Percentiles rank a stretch among this genome's conserved stretches.
Conservation (phyloP, 2,329 filamentous ascomycete genomes). For the Penicillium sp. region DNA sequence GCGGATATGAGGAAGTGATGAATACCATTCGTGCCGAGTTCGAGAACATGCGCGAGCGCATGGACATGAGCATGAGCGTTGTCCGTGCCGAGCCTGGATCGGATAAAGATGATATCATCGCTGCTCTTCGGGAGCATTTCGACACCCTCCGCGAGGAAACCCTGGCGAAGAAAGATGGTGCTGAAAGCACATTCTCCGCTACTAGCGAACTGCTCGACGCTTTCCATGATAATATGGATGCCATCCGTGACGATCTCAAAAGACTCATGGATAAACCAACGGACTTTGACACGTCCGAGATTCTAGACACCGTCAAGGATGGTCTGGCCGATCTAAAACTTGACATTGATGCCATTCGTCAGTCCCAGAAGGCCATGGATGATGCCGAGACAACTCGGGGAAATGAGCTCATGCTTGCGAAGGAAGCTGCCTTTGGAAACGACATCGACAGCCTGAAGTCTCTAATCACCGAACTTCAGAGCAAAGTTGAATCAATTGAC, state of each 20-base stretch:
- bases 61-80: slow-evolving; percentile 37
- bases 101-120: slow-evolving; percentile 70
- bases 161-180: slow-evolving; percentile 55
- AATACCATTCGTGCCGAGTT: slow-evolving; percentile 62
- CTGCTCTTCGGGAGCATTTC: slow-evolving; percentile 62
- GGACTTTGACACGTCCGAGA: slow-evolving; percentile 85
- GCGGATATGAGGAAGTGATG: slow-evolving; percentile 38
- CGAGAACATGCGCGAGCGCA: slow-evolving; percentile 59
- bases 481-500: slow-evolving; percentile 79
- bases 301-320: slow-evolving; percentile 82
- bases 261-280: slow-evolving; percentile 76
- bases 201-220: slow-evolving; percentile 64
- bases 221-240: slow-evolving; percentile 71
- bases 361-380: slow-evolving; percentile 53
- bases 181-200: slow-evolving; percentile 57
- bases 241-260: slow-evolving; percentile 73
- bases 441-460: slow-evolving; percentile 86
- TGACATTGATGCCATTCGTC: slow-evolving; percentile 79
- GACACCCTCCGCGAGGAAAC: slow-evolving; percentile 55
- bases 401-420: slow-evolving; percentile 61
- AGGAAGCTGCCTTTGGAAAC: slow-evolving; percentile 59
- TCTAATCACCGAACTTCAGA: slow-evolving; percentile 77
- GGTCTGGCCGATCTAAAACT: slow-evolving; percentile 74
- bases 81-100: slow-evolving; percentile 45
- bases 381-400: slow-evolving; percentile 56